Conservation (phyloP, 2,329 filamentous ascomycete genomes). For the Beauveria asiatica region DNA sequence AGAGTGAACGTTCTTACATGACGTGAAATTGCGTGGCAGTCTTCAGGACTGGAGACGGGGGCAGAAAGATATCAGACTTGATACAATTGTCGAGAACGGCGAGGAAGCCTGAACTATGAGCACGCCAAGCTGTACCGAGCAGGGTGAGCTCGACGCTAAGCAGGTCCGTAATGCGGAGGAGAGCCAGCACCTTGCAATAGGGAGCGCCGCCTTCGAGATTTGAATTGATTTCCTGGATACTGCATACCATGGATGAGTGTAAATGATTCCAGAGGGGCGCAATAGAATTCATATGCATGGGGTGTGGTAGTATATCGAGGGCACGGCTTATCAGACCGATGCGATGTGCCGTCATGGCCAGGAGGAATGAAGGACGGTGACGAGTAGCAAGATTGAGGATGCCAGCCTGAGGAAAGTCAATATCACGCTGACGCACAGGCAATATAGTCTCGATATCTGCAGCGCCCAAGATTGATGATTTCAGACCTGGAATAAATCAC, state of each 20-base stretch:
- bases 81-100: not conserved
- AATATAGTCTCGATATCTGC: not conserved
- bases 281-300: not conserved
- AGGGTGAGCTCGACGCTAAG: not conserved
- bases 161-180: constrained; percentile 1
- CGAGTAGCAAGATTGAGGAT: not conserved
- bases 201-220: not conserved
- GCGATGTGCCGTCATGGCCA: not conserved
- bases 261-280: not conserved
- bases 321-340: not conserved
- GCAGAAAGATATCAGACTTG: not conserved
- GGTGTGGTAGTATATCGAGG: not conserved
- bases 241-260: not conserved
- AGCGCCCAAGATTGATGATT: not conserved
- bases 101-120: not conserved
- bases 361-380: not conserved
- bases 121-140: not conserved
- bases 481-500: no score
- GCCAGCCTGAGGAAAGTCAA: not conserved
- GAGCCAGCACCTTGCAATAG: not conserved
- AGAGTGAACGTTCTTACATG: not conserved
- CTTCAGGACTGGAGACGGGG: not conserved
- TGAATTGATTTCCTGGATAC: not conserved
- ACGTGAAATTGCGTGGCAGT: not conserved
- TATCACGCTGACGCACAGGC: not conserved